Percentiles rank a stretch among this genome's conserved stretches.
phyloP scores from a whole-genome alignment of 768 basidiomycete species.

The Mycena kentingensis region DNA sequence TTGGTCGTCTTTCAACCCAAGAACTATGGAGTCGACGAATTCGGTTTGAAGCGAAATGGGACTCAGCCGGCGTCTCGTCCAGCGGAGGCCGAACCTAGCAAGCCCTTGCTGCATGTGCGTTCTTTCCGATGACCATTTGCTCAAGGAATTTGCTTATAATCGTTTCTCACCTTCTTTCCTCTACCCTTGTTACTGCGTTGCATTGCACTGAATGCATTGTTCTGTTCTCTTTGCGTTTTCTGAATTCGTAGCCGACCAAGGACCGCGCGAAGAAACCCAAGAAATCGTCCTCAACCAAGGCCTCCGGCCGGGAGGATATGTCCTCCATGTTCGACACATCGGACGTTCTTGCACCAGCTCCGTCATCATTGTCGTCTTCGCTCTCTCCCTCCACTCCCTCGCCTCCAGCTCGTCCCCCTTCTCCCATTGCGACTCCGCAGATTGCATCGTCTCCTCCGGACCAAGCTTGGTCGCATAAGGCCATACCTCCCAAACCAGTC shows the following conservation, averaged over 20 bases:
- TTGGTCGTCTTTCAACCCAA: conserved; percentile 61
- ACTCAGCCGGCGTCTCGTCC: conserved; percentile 26
- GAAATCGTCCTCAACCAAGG: conserved; percentile 35
- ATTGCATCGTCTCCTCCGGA: not conserved
- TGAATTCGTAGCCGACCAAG: conserved; percentile 66
- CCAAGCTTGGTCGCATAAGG: conserved; percentile 4
- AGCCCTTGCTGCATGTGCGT: conserved; percentile 86
- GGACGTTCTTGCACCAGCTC: not conserved
- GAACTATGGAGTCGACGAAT: conserved; percentile 44
- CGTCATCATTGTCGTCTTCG: not conserved
- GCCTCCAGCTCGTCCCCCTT: not conserved
- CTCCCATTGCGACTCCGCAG: not conserved
- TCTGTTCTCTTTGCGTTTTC: conserved; percentile 27
- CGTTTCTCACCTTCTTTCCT: conserved; percentile 16
- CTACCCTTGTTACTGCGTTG: conserved; percentile 6
- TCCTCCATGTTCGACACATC: too few species aligned
- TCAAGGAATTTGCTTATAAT: conserved; percentile 47
- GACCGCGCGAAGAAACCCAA: conserved; percentile 69
- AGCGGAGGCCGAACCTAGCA: conserved; percentile 47
- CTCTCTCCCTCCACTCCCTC: not conserved
- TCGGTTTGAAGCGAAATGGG: conserved; percentile 45
- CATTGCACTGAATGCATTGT: conserved; percentile 32
- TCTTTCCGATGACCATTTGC: conserved; percentile 62
- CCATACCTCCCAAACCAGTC: conserved; percentile 9
- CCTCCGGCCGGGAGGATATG: not conserved